These are phyloP conservation scores for Clonostachys byssicola DNA, from an alignment of 2,329 filamentous ascomycete genomes.

Conservation along the genomic window DNA sequence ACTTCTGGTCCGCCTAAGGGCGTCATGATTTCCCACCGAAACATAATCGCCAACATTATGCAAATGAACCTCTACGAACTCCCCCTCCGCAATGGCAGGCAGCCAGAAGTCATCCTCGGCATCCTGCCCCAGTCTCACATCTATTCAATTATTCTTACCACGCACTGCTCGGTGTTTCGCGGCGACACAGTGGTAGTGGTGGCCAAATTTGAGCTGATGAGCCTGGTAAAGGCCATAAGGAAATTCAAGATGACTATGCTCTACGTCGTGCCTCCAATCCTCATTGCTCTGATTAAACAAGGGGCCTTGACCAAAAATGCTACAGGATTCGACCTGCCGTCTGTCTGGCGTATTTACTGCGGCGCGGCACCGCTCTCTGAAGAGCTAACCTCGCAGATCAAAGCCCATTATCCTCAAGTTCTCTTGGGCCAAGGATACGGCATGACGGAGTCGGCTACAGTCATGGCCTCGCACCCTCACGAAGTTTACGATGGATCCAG, in stretches of 20 bases:
- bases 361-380: slow-evolving; percentile 3
- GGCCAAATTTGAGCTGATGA: too few relatives aligned
- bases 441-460: slow-evolving; percentile 2
- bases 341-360: slow-evolving; percentile 1
- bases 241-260: slow-evolving; percentile 65
- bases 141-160: slow-evolving; percentile 20
- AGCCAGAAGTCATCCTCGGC: slow-evolving; percentile 1
- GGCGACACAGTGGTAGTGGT: slow-evolving; percentile 63
- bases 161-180: slow-evolving; percentile 63
- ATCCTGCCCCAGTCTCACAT: slow-evolving; percentile 2
- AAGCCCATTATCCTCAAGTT: slow-evolving; percentile 1
- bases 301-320: slow-evolving; percentile 48
- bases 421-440: slow-evolving; percentile 3
- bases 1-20: slow-evolving; percentile 1
- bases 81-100: not conserved
- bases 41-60: slow-evolving; percentile 4
- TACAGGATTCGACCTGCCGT: not conserved
- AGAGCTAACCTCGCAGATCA: not conserved
- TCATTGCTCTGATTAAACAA: slow-evolving; percentile 71
- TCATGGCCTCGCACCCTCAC: slow-evolving; percentile 1
- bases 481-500: slow-evolving; percentile 3
- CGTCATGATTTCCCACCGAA: slow-evolving; percentile 2
- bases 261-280: slow-evolving; percentile 68
- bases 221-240: slow-evolving; percentile 43
- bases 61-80: not conserved